A percentile compares a stretch with the other conserved stretches of the same genome.
Conservation (phyloP, 2,329 filamentous ascomycete species). For the Paraphoma sp. region DNA sequence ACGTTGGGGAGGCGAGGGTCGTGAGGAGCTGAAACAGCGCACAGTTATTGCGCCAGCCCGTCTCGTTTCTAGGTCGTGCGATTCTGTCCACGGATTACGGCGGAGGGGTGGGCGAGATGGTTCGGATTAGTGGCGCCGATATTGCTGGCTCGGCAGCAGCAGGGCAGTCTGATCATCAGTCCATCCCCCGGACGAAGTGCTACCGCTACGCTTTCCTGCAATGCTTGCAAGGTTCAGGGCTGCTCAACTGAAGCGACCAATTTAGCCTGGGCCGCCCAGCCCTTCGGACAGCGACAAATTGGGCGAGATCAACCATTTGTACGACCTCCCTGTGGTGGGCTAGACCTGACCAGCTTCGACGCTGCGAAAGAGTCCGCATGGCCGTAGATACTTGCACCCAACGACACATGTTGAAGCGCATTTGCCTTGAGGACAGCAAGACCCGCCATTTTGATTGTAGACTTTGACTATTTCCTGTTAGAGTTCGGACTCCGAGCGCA, state of each 20-base stretch:
- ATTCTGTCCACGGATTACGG: neutral
- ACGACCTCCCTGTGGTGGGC: neutral
- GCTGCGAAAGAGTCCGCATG: too few species aligned
- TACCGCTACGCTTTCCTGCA: neutral
- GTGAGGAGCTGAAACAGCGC: neutral
- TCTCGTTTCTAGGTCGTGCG: neutral
- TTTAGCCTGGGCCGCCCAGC: constrained; percentile 2
- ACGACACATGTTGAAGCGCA: too few species aligned
- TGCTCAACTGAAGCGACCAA: neutral
- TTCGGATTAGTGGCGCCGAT: neutral
- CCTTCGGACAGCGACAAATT: neutral
- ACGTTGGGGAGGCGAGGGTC: neutral
- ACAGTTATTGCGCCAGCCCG: neutral
- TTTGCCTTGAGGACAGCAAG: too few species aligned
- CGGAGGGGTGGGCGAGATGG: neutral
- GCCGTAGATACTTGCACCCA: neutral
- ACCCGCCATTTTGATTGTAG: too few species aligned
- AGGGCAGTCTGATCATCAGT: neutral
- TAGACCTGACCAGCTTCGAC: neutral
- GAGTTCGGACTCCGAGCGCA: neutral
- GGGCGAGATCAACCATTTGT: neutral
- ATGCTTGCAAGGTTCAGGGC: neutral
- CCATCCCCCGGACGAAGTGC: neutral
- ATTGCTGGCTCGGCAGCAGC: neutral
- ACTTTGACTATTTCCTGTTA: too few species aligned